phyloP scores from a whole-genome alignment of 805 yeast species.

The Yamadazyma ubonensis region DNA sequence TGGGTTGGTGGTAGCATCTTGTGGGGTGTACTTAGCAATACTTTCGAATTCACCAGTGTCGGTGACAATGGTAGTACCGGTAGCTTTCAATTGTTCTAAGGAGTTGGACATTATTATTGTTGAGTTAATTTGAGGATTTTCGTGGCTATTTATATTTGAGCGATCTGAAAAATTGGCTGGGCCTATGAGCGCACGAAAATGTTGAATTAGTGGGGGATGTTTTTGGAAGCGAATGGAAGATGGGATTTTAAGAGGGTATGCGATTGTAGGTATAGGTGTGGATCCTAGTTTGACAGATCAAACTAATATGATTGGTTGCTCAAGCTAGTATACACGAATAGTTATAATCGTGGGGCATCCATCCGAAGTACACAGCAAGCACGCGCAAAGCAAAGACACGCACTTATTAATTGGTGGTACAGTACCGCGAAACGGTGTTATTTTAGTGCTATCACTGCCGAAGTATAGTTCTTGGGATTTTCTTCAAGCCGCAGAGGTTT shows the following conservation, averaged over 20 bases:
- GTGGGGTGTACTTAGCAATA: constrained; percentile 96
- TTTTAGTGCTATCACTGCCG: neutral
- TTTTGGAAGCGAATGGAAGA: neutral
- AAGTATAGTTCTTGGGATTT: neutral
- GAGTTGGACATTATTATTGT: constrained; percentile 43
- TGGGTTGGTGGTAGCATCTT: constrained; percentile 99
- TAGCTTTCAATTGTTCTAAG: constrained; percentile 86
- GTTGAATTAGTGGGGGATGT: constrained; percentile 1
- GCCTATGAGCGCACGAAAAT: constrained; percentile 1
- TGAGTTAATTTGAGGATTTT: constrained; percentile 2
- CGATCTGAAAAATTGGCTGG: constrained; percentile 1
- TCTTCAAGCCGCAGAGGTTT: neutral
- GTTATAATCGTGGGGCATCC: too few species aligned
- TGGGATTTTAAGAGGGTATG: neutral
- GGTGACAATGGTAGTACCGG: constrained; percentile 96
- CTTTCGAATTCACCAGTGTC: constrained; percentile 99
- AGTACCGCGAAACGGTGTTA: neutral
- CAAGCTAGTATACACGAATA: too few species aligned
- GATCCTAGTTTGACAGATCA: too few species aligned
- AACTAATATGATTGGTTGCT: too few species aligned
- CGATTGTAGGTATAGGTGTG: neutral
- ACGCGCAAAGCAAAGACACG: too few species aligned
- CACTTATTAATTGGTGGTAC: too few species aligned
- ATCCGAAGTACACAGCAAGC: too few species aligned
- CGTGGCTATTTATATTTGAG: constrained; percentile 7